Percentiles rank a stretch among this genome's conserved stretches.
Conservation (phyloP, 257 asterid species). For the Euphrasia confusa region DNA sequence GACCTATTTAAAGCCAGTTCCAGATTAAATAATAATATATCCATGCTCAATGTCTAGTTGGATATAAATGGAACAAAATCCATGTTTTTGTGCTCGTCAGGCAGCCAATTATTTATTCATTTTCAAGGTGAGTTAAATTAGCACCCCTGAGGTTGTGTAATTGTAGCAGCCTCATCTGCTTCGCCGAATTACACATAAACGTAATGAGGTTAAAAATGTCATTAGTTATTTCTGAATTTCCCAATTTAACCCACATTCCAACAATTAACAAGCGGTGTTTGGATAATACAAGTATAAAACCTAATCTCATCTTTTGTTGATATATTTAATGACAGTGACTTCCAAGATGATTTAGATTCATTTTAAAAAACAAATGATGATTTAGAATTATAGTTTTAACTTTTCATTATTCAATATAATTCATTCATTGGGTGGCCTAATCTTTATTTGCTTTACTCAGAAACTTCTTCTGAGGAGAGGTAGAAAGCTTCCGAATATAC, state of each 20-base stretch:
- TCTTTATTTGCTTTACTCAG: background rate
- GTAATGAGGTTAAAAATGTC: background rate
- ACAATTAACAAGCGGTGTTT: background rate
- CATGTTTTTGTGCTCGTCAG: background rate
- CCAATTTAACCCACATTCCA: background rate
- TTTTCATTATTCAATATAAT: background rate
- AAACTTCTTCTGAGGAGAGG: background rate
- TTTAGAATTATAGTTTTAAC: background rate
- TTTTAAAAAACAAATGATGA: too few relatives aligned
- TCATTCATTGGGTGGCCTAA: background rate
- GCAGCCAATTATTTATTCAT: background rate
- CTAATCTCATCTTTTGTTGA: background rate
- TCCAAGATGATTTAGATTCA: background rate
- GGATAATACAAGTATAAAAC: background rate
- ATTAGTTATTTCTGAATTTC: background rate
- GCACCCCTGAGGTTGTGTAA: background rate
- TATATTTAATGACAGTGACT: background rate
- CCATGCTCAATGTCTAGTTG: background rate
- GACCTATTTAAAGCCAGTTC: conserved; percentile 44
- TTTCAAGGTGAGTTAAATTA: background rate
- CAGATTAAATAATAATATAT: conserved; percentile 19
- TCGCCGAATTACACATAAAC: background rate
- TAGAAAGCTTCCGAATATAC: conserved; percentile 60
- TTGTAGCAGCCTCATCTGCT: background rate
- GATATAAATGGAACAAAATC: background rate